phyloP scores from a whole-genome alignment of 179 eudicot genomes.

The Heliamphora pulchella region DNA sequence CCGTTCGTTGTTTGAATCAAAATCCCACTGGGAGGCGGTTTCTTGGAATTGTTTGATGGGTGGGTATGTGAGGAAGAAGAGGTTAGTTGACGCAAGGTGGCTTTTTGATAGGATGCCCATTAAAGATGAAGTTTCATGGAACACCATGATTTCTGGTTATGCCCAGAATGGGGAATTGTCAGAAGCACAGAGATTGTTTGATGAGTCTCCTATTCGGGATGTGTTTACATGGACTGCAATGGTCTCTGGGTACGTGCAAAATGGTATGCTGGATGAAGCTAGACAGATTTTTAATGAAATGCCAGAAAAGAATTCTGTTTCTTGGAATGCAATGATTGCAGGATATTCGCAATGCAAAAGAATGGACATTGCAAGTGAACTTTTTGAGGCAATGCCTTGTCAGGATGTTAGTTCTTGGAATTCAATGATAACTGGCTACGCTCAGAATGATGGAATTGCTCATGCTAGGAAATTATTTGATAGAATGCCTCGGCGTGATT shows the following conservation, averaged over 20 bases:
- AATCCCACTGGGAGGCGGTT: slow-evolving; percentile 38
- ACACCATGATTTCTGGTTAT: slow-evolving; percentile 58
- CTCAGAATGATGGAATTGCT: slow-evolving; percentile 34
- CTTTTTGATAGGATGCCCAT: slow-evolving; percentile 51
- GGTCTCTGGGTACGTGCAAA: slow-evolving; percentile 46
- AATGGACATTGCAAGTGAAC: slow-evolving; percentile 38
- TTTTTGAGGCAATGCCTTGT: slow-evolving; percentile 48
- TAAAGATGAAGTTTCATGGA: slow-evolving; percentile 65
- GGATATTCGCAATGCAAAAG: slow-evolving; percentile 36
- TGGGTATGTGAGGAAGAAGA: slow-evolving; percentile 51
- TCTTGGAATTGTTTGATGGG: slow-evolving; percentile 77
- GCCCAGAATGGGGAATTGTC: slow-evolving; percentile 50
- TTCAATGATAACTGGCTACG: slow-evolving; percentile 54
- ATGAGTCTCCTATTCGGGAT: slow-evolving; percentile 33
- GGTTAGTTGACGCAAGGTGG: slow-evolving; percentile 41
- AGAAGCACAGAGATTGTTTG: slow-evolving; percentile 52
- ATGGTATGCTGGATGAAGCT: slow-evolving; percentile 40
- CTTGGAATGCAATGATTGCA: slow-evolving; percentile 58
- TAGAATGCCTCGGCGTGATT: slow-evolving; percentile 46
- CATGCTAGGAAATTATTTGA: slow-evolving; percentile 34
- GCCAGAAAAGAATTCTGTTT: slow-evolving; percentile 51
- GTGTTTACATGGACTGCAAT: slow-evolving; percentile 52
- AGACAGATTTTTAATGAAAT: slow-evolving; percentile 37
- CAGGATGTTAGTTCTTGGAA: slow-evolving; percentile 49
- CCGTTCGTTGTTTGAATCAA: slow-evolving; percentile 44